phyloP scores from a whole-genome alignment of 345 rosid genomes.

The Populus nigra region DNA sequence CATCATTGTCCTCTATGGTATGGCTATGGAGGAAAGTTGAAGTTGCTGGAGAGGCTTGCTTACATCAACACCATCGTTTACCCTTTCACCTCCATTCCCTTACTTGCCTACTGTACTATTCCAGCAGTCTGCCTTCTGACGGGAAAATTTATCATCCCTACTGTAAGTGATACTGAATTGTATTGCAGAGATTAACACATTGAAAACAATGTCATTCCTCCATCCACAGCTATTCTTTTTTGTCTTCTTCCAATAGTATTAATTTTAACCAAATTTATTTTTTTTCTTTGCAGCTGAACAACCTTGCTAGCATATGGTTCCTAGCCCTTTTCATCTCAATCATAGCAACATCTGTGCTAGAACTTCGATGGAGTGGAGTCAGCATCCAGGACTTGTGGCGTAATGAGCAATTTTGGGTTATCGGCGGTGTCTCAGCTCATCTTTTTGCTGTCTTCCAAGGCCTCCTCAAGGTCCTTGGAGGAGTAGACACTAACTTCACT shows the following conservation, averaged over 20 bases:
- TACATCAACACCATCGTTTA: slow-evolving; percentile 89
- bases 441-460: slow-evolving; percentile 96
- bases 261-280: background rate
- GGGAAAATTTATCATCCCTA: slow-evolving; percentile 90
- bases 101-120: slow-evolving; percentile 84
- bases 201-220: background rate
- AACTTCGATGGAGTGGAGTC: slow-evolving; percentile 88
- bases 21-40: slow-evolving; percentile 89
- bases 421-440: slow-evolving; percentile 94
- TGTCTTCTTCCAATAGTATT: too few species aligned
- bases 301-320: slow-evolving; percentile 84
- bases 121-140: slow-evolving; percentile 97
- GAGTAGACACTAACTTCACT: slow-evolving; percentile 92
- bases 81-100: slow-evolving; percentile 93
- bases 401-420: slow-evolving; percentile 98
- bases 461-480: slow-evolving; percentile 89
- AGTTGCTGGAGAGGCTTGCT: slow-evolving; percentile 87
- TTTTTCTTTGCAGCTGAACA: slow-evolving; percentile 55
- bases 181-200: background rate
- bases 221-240: background rate
- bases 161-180: slow-evolving; percentile 43
- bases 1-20: slow-evolving; percentile 95
- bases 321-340: slow-evolving; percentile 83
- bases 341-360: slow-evolving; percentile 77
- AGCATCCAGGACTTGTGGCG: slow-evolving; percentile 92